Base-by-base conservation (phyloP, 148 eudicot species). In the Euryodendron excelsum region DNA sequence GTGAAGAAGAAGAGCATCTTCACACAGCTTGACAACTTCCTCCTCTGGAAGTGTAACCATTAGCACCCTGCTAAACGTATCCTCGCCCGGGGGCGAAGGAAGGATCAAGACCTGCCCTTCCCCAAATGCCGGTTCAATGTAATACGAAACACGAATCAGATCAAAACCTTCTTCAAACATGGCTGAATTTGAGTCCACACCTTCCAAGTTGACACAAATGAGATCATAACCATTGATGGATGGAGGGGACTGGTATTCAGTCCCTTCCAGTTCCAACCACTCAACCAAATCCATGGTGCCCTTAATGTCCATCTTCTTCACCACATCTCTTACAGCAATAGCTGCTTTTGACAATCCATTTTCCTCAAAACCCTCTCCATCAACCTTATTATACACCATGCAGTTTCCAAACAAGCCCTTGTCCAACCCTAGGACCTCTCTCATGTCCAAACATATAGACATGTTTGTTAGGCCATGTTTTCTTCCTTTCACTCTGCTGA, bases 401-500 rank as follows among this genome's bases (percentile, higher is more conserved):
- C 93, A 90, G 73, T 92, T 91, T 4, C 94, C 97, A 64, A 93
- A 93, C 61, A 78, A 91, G 27, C 93, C 87, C 41, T 84, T 85
- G 60, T 91, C 93, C 28, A 93, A 64, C 21, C 86, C 82, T 15
- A 93, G 41, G 30, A 71, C 56, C 75, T 81, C 80, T 34, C 97
- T 84, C 75, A 36, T 75, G 25, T 93, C 87, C 55, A 84, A 62
- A 73, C 93, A 82, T 62, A 91, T 37, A 21, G 91, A 93, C 85
- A 91, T 84, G 77, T 84, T 82, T 5, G 77, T 72, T 39, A 90
- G 81, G 65, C 84, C 86, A 69, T 77, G 55, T 62, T 36, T 73
- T 20, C 3, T 33, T 23, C 86, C 86, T 85, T 86, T 89, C 12
- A 71, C 83, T 66, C 84, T 88, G 70, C 91, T 89, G 7, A 89